These are phyloP conservation scores for Talaromyces islandicus DNA, from an alignment of 2,329 filamentous ascomycete genomes.

Conservation along the genomic window DNA sequence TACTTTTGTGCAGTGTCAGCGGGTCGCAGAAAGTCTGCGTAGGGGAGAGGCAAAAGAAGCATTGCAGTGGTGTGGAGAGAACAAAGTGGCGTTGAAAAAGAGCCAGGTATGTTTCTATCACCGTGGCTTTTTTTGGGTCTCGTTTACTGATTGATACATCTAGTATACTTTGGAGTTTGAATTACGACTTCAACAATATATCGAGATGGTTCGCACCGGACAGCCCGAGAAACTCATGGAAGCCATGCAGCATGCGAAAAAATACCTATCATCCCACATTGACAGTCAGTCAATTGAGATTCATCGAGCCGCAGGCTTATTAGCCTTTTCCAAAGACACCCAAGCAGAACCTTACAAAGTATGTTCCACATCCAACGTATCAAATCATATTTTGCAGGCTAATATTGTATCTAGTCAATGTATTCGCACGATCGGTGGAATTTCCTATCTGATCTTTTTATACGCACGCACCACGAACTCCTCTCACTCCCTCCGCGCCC, in stretches of 20 bases:
- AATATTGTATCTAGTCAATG: slow-evolving; percentile 48
- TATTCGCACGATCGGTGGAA: slow-evolving; percentile 71
- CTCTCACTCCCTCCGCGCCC: slow-evolving; percentile 76
- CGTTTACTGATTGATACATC: background rate
- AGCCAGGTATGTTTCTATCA: slow-evolving; percentile 57
- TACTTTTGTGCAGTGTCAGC: slow-evolving; percentile 76
- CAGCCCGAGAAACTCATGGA: slow-evolving; percentile 62
- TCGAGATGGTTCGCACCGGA: slow-evolving; percentile 73
- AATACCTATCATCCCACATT: slow-evolving; percentile 67
- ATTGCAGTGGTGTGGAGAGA: slow-evolving; percentile 84
- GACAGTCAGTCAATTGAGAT: slow-evolving; percentile 65
- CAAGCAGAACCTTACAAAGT: slow-evolving; percentile 56
- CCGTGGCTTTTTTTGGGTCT: slow-evolving; percentile 2
- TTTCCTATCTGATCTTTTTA: slow-evolving; percentile 72
- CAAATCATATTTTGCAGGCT: background rate
- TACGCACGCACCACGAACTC: slow-evolving; percentile 77
- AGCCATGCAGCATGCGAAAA: slow-evolving; percentile 75
- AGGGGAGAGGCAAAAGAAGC: slow-evolving; percentile 70
- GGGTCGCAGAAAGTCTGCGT: slow-evolving; percentile 67
- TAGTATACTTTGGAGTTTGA: slow-evolving; percentile 86
- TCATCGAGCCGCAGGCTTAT: slow-evolving; percentile 67
- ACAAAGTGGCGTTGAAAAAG: slow-evolving; percentile 87
- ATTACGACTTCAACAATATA: slow-evolving; percentile 88
- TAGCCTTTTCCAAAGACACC: slow-evolving; percentile 65
- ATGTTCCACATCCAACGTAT: slow-evolving; percentile 15